Base-by-base conservation (phyloP, 2,329 filamentous ascomycete species). In the Ophiocordyceps camponoti-saundersi region DNA sequence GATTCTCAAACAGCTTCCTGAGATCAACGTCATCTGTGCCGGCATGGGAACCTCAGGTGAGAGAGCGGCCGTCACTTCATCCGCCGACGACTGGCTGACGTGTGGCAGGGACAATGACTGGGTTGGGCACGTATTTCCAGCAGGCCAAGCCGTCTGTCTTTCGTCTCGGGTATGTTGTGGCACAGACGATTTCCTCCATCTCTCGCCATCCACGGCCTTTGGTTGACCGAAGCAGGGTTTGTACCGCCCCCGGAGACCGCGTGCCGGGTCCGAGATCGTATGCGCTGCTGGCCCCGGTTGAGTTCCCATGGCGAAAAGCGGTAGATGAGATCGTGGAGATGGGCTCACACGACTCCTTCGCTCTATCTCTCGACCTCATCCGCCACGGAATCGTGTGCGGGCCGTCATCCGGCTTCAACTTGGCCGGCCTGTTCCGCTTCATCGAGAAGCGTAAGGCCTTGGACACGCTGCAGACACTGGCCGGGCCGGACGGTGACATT, bases 401-500 rank as follows among this genome's bases (percentile, higher is more conserved):
- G 0, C 77, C 77, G 0, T 79, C 75, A 0, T 79, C 75, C 0
- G 77, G 77, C 0, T 73, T 78, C 53, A 77, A 73, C 46, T 60
- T 80, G 1, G 53, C 67, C 47, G 73, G 77, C 12, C 55, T 74
- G 3, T 67, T 67, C 50, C 64, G 74, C 41, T 68, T 70, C 51
- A 54, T 79, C 1, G 63, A 68, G 46, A 71, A 68, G 49, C 62
- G 62, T 16, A 76, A 75, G 52, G 53, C 56, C 0, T 63, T 62
- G 0, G 69, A 66, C 0, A 68, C 61, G 0, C 57, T 78, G 13
- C 34, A 56, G 1, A 60, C 69, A 11, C 56, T 77, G 1, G 62
- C 65, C 1, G 68, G 66, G 0, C 55, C 61, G 0, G 63, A 69
- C 30, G 70, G 71, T 1, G 59, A 66, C 45, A 62, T 72, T 2